Evolutionary conservation across 176 grass and related monocot species (phyloP).

Genomic region (Zea luxurians): DNA sequence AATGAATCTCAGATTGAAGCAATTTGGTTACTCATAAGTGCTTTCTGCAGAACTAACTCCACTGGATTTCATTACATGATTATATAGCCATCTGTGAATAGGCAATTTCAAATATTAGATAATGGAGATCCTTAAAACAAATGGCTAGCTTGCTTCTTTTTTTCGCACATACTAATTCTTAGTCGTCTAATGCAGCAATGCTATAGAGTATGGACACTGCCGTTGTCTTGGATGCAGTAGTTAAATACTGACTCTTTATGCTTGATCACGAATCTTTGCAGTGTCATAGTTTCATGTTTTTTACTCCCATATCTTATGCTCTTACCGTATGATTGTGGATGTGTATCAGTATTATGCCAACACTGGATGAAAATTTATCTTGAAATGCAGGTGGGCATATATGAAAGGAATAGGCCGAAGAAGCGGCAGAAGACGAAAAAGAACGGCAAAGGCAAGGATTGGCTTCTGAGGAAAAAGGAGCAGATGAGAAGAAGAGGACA

Average conservation of each 20-base stretch:
- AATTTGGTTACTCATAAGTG: background rate
- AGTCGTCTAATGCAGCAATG: background rate
- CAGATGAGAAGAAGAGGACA: slow-evolving; percentile 79
- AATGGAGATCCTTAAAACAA: background rate
- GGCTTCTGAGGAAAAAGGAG: slow-evolving; percentile 88
- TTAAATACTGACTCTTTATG: background rate
- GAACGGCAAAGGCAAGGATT: slow-evolving; percentile 62
- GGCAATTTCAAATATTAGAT: background rate
- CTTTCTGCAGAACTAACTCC: background rate
- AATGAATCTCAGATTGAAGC: background rate
- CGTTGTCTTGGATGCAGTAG: background rate
- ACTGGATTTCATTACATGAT: background rate
- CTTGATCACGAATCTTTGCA: background rate
- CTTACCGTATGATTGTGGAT: slow-evolving; percentile 5
- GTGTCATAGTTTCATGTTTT: background rate
- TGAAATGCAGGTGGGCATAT: slow-evolving; percentile 66
- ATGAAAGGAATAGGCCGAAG: slow-evolving; percentile 69
- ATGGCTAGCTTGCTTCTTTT: background rate
- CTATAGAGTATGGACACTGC: background rate
- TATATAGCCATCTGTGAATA: background rate
- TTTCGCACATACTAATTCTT: background rate
- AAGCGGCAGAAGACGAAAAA: slow-evolving; percentile 79
- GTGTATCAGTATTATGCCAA: background rate
- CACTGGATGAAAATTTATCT: slow-evolving; percentile 18
- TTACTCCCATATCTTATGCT: background rate